These are phyloP conservation scores for Biscogniauxia marginata DNA, from an alignment of 2,329 filamentous ascomycete species.

Conservation along the genomic window DNA sequence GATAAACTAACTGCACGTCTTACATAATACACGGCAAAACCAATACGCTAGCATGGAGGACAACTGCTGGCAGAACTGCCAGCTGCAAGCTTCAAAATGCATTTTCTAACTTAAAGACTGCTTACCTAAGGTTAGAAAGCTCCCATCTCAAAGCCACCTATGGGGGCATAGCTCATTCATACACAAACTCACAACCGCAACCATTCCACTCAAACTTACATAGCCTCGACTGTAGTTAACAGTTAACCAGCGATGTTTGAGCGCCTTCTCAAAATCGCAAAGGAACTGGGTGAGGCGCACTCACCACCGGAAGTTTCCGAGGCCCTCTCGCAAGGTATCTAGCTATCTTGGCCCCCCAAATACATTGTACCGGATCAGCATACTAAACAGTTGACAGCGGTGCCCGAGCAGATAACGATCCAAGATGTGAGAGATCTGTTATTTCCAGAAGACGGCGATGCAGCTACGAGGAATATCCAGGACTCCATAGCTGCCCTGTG, in stretches of 20 bases:
- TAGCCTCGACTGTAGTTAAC: too few relatives aligned
- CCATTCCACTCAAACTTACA: neutral
- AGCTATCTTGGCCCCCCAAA: neutral
- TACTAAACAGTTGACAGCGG: slow-evolving; percentile 11
- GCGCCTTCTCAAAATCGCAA: slow-evolving; percentile 10
- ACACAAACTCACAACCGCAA: neutral
- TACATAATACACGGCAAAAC: too few relatives aligned
- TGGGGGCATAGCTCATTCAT: too few relatives aligned
- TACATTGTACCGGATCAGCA: neutral
- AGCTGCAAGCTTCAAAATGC: neutral
- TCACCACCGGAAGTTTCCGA: slow-evolving; percentile 8
- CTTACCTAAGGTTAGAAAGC: neutral
- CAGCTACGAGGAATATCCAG: slow-evolving; percentile 6
- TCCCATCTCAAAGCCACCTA: neutral
- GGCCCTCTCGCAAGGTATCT: slow-evolving; percentile 9
- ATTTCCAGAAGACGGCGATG: slow-evolving; percentile 1
- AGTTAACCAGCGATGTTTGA: slow-evolving; percentile 14
- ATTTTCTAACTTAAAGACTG: neutral
- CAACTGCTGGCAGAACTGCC: neutral
- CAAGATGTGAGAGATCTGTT: slow-evolving; percentile 6
- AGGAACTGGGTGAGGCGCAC: slow-evolving; percentile 1
- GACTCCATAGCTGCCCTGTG: slow-evolving; percentile 10
- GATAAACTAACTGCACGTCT: too few relatives aligned
- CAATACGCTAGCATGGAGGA: too few relatives aligned
- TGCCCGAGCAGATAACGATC: slow-evolving; percentile 8